phyloP scores from a whole-genome alignment of 495 filamentous ascomycete species.

The Sphaerosporella brunnea region DNA sequence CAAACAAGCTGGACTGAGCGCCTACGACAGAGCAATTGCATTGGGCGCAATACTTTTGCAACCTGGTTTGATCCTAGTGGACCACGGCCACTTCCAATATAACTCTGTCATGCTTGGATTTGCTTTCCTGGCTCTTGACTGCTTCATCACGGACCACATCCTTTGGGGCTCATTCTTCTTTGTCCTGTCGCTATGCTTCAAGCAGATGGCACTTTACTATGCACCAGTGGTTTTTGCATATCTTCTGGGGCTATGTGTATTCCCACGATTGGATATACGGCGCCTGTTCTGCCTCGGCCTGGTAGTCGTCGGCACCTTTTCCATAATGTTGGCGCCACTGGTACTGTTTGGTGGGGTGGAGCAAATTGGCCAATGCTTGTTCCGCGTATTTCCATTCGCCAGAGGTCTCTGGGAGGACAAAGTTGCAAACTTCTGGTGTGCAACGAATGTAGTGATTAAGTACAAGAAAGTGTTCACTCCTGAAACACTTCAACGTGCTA shows the following conservation, averaged over 20 bases:
- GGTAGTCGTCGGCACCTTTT: slow-evolving; percentile 55
- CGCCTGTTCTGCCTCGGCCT: slow-evolving; percentile 58
- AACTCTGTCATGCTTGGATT: slow-evolving; percentile 97
- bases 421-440: slow-evolving; percentile 95
- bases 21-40: slow-evolving; percentile 44
- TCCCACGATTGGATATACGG: slow-evolving; percentile 48
- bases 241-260: slow-evolving; percentile 67
- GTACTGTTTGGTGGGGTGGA: slow-evolving; percentile 47
- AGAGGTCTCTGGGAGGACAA: slow-evolving; percentile 95
- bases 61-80: slow-evolving; percentile 76
- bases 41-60: slow-evolving; percentile 84
- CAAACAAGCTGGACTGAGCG: slow-evolving; percentile 46
- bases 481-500: slow-evolving; percentile 49
- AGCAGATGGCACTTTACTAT: slow-evolving; percentile 98
- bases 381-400: slow-evolving; percentile 87
- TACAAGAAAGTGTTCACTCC: slow-evolving; percentile 48
- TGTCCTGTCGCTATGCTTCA: slow-evolving; percentile 81
- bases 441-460: slow-evolving; percentile 74
- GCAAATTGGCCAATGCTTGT: slow-evolving; percentile 61
- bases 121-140: slow-evolving; percentile 56
- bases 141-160: slow-evolving; percentile 64
- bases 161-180: slow-evolving; percentile 88
- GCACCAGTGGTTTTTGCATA: slow-evolving; percentile 84
- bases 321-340: slow-evolving; percentile 54
- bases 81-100: slow-evolving; percentile 98